phyloP scores from a whole-genome alignment of 2,329 filamentous ascomycete species.

The Epicoccum nigrum region DNA sequence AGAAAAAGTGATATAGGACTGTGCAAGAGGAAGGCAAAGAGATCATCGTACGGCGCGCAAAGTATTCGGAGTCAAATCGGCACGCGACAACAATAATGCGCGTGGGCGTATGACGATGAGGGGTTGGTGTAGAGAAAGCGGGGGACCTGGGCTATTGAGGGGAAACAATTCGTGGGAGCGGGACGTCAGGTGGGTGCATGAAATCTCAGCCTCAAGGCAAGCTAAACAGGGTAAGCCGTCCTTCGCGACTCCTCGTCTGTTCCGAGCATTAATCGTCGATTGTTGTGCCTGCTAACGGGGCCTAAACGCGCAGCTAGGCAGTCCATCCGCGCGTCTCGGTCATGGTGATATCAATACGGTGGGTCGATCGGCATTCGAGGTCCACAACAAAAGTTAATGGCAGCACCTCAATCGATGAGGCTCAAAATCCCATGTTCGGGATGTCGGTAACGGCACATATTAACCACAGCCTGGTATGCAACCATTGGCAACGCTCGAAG shows the following conservation, averaged over 20 bases:
- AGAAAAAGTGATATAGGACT: constrained; percentile 20
- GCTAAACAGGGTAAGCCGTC: constrained; percentile 25
- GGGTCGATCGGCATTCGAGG: constrained; percentile 25
- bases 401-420: constrained; percentile 19
- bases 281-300: constrained; percentile 10
- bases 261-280: constrained; percentile 18
- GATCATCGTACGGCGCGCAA: constrained; percentile 24
- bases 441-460: constrained; percentile 11
- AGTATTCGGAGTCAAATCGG: constrained; percentile 31
- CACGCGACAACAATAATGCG: constrained; percentile 28
- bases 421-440: constrained; percentile 16
- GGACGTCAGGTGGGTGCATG: constrained; percentile 31
- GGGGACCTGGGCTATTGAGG: constrained; percentile 22
- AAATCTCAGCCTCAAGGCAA: constrained; percentile 33
- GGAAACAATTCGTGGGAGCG: constrained; percentile 19
- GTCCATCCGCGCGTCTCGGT: constrained; percentile 28
- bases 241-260: constrained; percentile 14
- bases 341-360: constrained; percentile 34
- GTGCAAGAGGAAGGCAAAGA: constrained; percentile 20
- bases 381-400: constrained; percentile 21
- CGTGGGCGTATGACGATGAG: constrained; percentile 35
- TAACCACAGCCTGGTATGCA: constrained; percentile 1
- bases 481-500: constrained; percentile 9
- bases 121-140: constrained; percentile 34
- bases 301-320: constrained; percentile 20